Evolutionary conservation across 2,329 filamentous ascomycete species (phyloP).

Genomic region (Gnomoniopsis sp.): DNA sequence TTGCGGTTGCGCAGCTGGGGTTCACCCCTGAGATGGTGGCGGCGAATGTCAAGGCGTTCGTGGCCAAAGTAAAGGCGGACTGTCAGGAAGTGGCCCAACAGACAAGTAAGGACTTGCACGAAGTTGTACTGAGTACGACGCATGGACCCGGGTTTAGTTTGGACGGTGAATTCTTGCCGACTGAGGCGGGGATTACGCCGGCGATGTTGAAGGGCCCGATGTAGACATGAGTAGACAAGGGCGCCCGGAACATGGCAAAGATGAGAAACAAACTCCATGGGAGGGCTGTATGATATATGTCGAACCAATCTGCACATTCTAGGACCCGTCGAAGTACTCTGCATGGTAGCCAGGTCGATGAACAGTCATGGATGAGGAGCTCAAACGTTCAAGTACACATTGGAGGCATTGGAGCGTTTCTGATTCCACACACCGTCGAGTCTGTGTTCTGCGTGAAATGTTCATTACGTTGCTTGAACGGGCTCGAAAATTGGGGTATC

Average conservation of each 20-base stretch:
- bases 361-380: no score
- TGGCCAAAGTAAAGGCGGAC: constrained; percentile 76
- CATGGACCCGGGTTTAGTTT: constrained; percentile 83
- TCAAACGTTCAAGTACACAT: no score
- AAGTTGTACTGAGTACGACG: constrained; percentile 80
- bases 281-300: not conserved
- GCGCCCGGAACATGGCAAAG: no score
- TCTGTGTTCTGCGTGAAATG: not conserved
- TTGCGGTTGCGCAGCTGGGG: constrained; percentile 87
- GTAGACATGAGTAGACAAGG: constrained; percentile 32
- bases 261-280: not conserved
- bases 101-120: constrained; percentile 68
- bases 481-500: not conserved
- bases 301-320: constrained; percentile 20
- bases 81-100: constrained; percentile 62
- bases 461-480: not conserved
- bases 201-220: constrained; percentile 52
- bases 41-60: constrained; percentile 75
- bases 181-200: constrained; percentile 53
- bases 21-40: constrained; percentile 85
- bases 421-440: no score
- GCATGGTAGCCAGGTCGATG: no score
- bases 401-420: no score
- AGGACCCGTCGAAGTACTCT: not conserved
- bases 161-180: constrained; percentile 71